These are phyloP conservation scores for Oryza meridionalis DNA, from an alignment of 176 grass and related monocot species.

Conservation along the genomic window DNA sequence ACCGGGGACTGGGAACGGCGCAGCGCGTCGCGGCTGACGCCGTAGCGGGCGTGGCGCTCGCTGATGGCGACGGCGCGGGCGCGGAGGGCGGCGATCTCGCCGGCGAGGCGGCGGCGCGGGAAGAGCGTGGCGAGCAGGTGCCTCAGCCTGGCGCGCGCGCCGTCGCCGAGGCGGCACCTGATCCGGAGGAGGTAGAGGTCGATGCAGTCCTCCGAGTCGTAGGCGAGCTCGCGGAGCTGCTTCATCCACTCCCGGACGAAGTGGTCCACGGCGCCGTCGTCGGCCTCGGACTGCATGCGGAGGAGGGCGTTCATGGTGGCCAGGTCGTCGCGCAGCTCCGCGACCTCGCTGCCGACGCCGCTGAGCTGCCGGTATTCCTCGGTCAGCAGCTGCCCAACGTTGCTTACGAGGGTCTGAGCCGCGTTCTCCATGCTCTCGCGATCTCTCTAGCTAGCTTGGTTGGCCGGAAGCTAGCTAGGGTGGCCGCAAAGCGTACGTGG, in stretches of 20 bases:
- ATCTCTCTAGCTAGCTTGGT: no score
- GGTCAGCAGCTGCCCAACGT: neutral
- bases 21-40: neutral
- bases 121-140: neutral
- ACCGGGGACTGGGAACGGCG: neutral
- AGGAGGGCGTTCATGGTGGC: constrained; percentile 2
- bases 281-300: constrained; percentile 7
- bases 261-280: constrained; percentile 8
- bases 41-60: constrained; percentile 2
- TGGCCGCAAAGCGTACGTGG: no score
- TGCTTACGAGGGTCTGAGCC: neutral
- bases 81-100: neutral
- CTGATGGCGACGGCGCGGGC: neutral
- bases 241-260: constrained; percentile 1
- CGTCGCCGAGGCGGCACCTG: neutral
- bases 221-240: constrained; percentile 16
- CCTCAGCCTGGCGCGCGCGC: neutral
- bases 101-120: neutral
- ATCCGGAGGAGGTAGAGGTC: constrained; percentile 1
- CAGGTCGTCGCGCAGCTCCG: neutral
- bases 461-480: no score
- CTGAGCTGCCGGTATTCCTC: neutral
- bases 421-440: neutral
- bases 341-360: neutral
- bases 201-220: constrained; percentile 8